phyloP scores from a whole-genome alignment of 1,284 basidiomycete species.

The Vanrija pseudolonga region DNA sequence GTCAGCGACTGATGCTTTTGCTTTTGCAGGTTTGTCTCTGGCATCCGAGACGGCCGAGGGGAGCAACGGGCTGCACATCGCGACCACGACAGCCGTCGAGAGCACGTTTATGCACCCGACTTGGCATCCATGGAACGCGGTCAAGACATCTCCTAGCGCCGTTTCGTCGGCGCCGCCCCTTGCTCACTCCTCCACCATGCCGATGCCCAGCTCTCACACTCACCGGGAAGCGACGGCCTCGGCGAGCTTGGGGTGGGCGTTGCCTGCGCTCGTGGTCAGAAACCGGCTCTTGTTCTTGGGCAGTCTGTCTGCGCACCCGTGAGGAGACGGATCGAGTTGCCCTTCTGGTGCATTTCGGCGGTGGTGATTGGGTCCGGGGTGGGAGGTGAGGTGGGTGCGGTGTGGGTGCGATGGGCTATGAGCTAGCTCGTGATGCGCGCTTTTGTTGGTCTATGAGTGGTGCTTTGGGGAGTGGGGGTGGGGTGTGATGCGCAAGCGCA shows the following conservation, averaged over 20 bases:
- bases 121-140: too few relatives aligned
- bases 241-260: constrained; percentile 96
- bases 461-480: not conserved
- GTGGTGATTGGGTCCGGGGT: not conserved
- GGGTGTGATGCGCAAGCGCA: not conserved
- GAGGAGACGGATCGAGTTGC: constrained; percentile 88
- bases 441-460: not conserved
- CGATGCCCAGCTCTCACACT: constrained; percentile 51
- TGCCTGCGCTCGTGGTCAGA: constrained; percentile 60
- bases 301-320: constrained; percentile 61
- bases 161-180: too few relatives aligned
- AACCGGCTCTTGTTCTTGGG: not conserved
- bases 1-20: too few relatives aligned
- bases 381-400: not conserved
- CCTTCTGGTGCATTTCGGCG: constrained; percentile 59
- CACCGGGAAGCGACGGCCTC: constrained; percentile 90
- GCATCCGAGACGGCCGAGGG: too few relatives aligned
- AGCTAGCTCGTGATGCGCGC: not conserved
- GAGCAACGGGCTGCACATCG: too few relatives aligned
- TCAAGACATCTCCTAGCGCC: too few relatives aligned
- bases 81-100: too few relatives aligned
- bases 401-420: not conserved
- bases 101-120: too few relatives aligned
- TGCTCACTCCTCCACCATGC: too few relatives aligned
- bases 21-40: too few relatives aligned